Evolutionary conservation across 2,329 filamentous ascomycete species (phyloP), one percentile per base, ranked within the genome.

Genomic region (Calycina marina): DNA sequence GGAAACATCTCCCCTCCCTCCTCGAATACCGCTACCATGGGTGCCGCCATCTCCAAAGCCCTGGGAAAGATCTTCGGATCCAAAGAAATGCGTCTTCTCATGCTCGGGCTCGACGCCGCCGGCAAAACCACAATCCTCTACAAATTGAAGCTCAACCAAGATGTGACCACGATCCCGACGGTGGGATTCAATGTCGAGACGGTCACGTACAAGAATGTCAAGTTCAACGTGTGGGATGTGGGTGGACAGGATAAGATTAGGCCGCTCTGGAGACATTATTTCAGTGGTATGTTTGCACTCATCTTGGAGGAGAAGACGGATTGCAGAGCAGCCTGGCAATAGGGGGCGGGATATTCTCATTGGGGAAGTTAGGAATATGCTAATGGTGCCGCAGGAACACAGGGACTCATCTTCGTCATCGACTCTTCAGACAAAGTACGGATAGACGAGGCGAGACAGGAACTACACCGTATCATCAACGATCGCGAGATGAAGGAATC

Each of bases 151-250:
- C 76, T 96, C 39, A 86, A 88, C 60, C 85, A 96, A 67, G 86
- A 93, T 56, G 86, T 96, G 51, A 96, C 90, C 40, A 96, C 90
- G 32, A 96, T 96, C 55, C 90, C 90, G 28, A 98, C 90, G 18
- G 90, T 98, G 50, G 90, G 88, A 48, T 96, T 96, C 72, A 96
- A 96, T 70, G 90, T 96, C 59, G 88, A 96, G 69, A 93, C 85
- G 4, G 86, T 96, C 51, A 92, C 86, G 47, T 94, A 93, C 69
- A 94, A 94, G 72, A 96, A 96, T 59, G 86, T 94, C 61, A 92
- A 94, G 62, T 96, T 96, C 68, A 96, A 92, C 52, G 88, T 96
- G 42, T 96, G 88, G 88, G 88, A 96, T 65, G 88, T 96, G 39
- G 88, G 88, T 60, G 88, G 88, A 44, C 88, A 96, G 68, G 88